These are phyloP conservation scores for Trichoderma simmonsii DNA, from an alignment of 2,329 filamentous ascomycete genomes.

Conservation along the genomic window DNA sequence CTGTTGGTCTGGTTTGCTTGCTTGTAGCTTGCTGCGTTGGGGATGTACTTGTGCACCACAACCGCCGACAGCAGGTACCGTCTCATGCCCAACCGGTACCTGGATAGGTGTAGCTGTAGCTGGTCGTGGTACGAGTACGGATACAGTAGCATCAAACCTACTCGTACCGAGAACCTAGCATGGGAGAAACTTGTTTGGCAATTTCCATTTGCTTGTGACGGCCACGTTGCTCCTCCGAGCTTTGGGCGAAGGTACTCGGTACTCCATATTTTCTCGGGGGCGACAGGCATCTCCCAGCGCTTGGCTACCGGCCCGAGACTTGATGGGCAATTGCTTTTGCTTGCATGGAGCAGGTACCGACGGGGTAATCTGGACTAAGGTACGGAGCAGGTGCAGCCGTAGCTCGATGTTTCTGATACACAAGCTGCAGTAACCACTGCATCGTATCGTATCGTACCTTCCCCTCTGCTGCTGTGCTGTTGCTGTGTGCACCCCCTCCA, in stretches of 20 bases:
- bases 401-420: conserved; percentile 12
- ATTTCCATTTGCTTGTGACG: neutral
- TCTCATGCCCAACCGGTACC: neutral
- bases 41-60: neutral
- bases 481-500: neutral
- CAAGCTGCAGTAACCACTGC: conserved; percentile 9
- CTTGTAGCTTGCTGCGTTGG: neutral
- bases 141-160: neutral
- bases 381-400: neutral
- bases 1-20: neutral
- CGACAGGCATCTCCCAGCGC: neutral
- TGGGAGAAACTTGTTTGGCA: neutral
- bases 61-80: neutral
- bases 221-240: conserved; percentile 6
- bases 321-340: neutral
- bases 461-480: conserved; percentile 1
- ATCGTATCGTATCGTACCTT: conserved; percentile 15
- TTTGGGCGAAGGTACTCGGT: neutral
- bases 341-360: conserved; percentile 5
- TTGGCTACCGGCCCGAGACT: conserved; percentile 1
- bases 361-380: neutral
- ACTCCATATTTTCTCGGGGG: conserved; percentile 3
- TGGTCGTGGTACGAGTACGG: neutral
- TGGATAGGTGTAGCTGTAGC: neutral
- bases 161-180: neutral